Conservation (phyloP, 441 rosid species). For the Jatropha podagrica region DNA sequence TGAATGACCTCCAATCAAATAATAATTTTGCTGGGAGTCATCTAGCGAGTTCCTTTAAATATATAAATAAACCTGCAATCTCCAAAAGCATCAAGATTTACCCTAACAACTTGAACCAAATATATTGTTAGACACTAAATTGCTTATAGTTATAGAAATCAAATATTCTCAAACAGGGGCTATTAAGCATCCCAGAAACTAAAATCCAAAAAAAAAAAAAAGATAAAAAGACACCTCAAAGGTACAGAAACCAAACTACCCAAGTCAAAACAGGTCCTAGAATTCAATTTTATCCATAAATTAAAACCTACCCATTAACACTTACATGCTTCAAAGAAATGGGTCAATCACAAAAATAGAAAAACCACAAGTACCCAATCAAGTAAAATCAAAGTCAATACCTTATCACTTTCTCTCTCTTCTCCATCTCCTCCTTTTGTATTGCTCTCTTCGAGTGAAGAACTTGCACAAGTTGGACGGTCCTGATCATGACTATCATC, state of each 20-base stretch:
- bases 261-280: not conserved
- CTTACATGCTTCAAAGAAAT: conserved; percentile 25
- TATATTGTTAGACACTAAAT: not conserved
- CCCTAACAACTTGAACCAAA: not conserved
- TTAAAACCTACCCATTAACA: conserved; percentile 31
- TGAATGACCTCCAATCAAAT: not conserved
- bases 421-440: conserved; percentile 23
- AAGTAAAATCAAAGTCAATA: conserved; percentile 14
- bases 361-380: not conserved
- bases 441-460: conserved; percentile 31
- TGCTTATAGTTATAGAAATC: not conserved
- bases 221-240: not conserved
- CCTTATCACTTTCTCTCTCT: conserved; percentile 37
- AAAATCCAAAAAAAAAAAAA: no score
- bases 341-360: conserved; percentile 27
- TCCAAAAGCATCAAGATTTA: conserved; percentile 3
- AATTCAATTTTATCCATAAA: conserved; percentile 8
- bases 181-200: not conserved
- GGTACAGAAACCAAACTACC: not conserved
- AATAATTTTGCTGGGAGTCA: conserved; percentile 4
- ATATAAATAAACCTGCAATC: not conserved
- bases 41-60: not conserved
- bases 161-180: not conserved
- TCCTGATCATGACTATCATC: conserved; percentile 38
- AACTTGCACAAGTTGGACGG: conserved; percentile 37